A percentile compares a stretch with the other conserved stretches of the same genome.
Conservation (phyloP, 1,284 basidiomycete genomes). For the Somion occarium region DNA sequence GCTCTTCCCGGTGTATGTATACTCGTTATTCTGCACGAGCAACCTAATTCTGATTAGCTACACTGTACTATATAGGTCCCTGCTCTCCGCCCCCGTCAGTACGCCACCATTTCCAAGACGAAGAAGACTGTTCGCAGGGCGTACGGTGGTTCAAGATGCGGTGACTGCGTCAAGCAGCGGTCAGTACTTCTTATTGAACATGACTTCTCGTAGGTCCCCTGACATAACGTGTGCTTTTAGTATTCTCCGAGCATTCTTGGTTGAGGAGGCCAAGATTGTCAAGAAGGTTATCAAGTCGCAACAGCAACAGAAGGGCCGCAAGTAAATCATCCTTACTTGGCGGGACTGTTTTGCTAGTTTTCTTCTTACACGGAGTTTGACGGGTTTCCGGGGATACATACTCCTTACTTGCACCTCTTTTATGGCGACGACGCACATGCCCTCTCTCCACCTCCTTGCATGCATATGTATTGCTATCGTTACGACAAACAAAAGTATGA, state of each 20-base stretch:
- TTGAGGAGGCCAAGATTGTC: conserved; percentile 99
- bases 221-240: conserved; percentile 35
- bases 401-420: conserved; percentile 6
- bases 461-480: conserved; percentile 26
- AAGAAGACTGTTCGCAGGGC: conserved; percentile 92
- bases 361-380: conserved; percentile 9
- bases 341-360: conserved; percentile 8
- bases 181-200: conserved; percentile 35
- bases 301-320: conserved; percentile 38
- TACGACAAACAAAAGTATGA: conserved; percentile 23
- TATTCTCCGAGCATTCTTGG: conserved; percentile 97
- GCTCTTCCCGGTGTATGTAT: conserved; percentile 84
- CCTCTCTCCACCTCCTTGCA: conserved; percentile 19
- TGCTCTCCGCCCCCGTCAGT: conserved; percentile 88
- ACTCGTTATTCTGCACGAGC: not conserved
- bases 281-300: conserved; percentile 98
- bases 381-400: conserved; percentile 8
- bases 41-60: not conserved
- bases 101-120: conserved; percentile 92
- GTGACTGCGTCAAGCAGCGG: conserved; percentile 89
- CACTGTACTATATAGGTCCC: conserved; percentile 56
- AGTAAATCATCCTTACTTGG: conserved; percentile 22
- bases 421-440: conserved; percentile 19
- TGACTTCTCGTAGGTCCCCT: not conserved
- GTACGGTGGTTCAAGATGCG: conserved; percentile 95